Evolutionary conservation across 2,329 filamentous ascomycete species (phyloP), one percentile per base, ranked within the genome.

Genomic region (Fusarium heterosporum): DNA sequence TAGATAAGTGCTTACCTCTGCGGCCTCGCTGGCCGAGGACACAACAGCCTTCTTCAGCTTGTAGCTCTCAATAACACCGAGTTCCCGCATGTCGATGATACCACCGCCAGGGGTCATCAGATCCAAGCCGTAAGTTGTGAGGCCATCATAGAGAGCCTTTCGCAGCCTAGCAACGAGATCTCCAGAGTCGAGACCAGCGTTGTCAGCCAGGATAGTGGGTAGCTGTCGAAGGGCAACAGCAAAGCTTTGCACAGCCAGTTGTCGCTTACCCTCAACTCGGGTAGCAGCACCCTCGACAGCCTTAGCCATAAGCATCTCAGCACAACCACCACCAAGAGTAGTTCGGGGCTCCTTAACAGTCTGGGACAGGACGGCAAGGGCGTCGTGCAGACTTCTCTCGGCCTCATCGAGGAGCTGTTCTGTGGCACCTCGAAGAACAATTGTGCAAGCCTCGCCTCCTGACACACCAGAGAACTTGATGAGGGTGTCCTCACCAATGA

Each of bases 291-390:
- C 92, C 77, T 97, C 95, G 22, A 99, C 96, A 9, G 96, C 96
- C 85, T 97, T 97, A 68, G 95, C 93, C 96, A 99, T 99, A 72
- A 97, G 83, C 95, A 98, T 98, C 87, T 99, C 96, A 6, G 95
- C 94, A 76, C 93, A 98, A 28, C 96, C 96, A 76, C 96, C 96
- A 52, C 96, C 96, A 4, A 99, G 89, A 1, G 96, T 98, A 40
- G 94, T 96, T 77, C 93, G 89, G 51, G 96, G 96, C 81, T 97
- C 94, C 79, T 91, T 92, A 73, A 99, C 92, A 3, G 96, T 99
- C 80, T 99, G 96, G 11, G 95, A 98, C 39, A 99, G 87, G 13
- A 99, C 96, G 14, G 96, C 96, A 58, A 99, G 85, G 46, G 96
- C 96, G 79, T 99, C 96, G 80, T 99, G 96, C 69, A 99, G 84